Evolutionary conservation across 2,329 filamentous ascomycete genomes (phyloP).

Genomic region (Thielaviopsis cerberus): DNA sequence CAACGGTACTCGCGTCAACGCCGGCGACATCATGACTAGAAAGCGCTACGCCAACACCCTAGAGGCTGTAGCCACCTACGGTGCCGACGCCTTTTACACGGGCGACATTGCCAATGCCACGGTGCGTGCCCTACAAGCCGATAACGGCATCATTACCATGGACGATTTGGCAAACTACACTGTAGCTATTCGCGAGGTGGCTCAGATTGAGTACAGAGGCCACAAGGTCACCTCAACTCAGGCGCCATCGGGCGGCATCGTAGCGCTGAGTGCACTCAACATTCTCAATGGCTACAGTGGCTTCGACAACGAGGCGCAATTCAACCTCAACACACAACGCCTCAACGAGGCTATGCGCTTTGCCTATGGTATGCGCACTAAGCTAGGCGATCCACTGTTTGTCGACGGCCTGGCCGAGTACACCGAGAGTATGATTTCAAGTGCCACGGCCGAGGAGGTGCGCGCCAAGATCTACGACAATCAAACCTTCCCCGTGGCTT

Average conservation of each 20-base stretch:
- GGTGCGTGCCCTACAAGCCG: conserved; percentile 45
- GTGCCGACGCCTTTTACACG: conserved; percentile 53
- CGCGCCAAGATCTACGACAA: conserved; percentile 27
- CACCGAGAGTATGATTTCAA: conserved; percentile 48
- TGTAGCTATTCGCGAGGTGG: conserved; percentile 40
- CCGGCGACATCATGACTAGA: conserved; percentile 58
- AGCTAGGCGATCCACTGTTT: conserved; percentile 61
- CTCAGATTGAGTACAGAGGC: conserved; percentile 46
- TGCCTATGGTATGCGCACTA: conserved; percentile 54
- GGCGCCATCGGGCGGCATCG: conserved; percentile 55
- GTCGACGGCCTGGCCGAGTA: conserved; percentile 39
- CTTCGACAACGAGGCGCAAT: conserved; percentile 36
- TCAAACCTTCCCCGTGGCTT: conserved; percentile 22
- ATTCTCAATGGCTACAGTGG: conserved; percentile 51
- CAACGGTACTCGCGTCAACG: conserved; percentile 41
- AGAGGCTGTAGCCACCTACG: conserved; percentile 46
- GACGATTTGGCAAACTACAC: conserved; percentile 59
- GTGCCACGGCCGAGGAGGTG: conserved; percentile 33
- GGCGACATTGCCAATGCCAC: conserved; percentile 58
- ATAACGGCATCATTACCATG: conserved; percentile 72
- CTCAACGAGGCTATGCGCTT: conserved; percentile 74
- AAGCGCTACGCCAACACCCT: conserved; percentile 58
- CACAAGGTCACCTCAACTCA: conserved; percentile 48
- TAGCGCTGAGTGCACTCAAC: conserved; percentile 56
- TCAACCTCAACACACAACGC: conserved; percentile 50